Percentiles rank a stretch among this genome's conserved stretches.
These are phyloP conservation scores for Talinum fruticosum DNA, from an alignment of 148 eudicot species.

Conservation along the genomic window DNA sequence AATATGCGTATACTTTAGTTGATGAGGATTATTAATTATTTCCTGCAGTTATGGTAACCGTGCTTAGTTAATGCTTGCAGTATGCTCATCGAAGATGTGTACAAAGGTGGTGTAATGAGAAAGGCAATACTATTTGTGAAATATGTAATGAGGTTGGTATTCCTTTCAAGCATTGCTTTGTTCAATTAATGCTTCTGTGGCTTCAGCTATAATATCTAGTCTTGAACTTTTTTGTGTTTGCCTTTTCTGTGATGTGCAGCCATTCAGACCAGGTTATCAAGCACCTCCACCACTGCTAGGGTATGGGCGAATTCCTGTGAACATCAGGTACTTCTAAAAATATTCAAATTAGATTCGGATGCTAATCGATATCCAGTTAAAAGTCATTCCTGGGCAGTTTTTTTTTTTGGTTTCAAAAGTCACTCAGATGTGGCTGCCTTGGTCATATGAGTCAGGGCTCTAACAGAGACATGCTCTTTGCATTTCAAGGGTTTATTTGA, in stretches of 20 bases:
- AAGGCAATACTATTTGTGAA: conserved; percentile 75
- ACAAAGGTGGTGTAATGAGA: conserved; percentile 87
- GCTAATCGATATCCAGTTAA: too few species aligned
- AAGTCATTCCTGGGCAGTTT: too few species aligned
- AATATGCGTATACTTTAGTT: background rate
- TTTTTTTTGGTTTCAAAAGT: too few species aligned
- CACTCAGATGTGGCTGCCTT: too few species aligned
- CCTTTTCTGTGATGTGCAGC: conserved; percentile 39
- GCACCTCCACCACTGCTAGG: conserved; percentile 84
- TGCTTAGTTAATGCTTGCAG: conserved; percentile 39
- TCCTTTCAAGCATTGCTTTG: background rate
- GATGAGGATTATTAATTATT: background rate
- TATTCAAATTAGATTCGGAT: background rate
- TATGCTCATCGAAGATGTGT: conserved; percentile 89
- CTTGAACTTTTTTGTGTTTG: background rate
- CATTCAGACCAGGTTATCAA: conserved; percentile 76
- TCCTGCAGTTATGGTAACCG: conserved; percentile 2
- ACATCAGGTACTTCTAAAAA: conserved; percentile 48
- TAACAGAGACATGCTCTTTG: too few species aligned
- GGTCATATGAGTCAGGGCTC: too few species aligned
- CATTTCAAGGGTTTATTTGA: too few species aligned
- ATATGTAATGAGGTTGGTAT: conserved; percentile 75
- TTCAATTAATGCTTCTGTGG: background rate
- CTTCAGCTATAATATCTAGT: background rate
- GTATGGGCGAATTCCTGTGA: conserved; percentile 56